Evolutionary conservation across 2,329 filamentous ascomycete genomes (phyloP), one percentile per base, ranked within the genome.

Genomic region (Pyrenochaeta sp.): DNA sequence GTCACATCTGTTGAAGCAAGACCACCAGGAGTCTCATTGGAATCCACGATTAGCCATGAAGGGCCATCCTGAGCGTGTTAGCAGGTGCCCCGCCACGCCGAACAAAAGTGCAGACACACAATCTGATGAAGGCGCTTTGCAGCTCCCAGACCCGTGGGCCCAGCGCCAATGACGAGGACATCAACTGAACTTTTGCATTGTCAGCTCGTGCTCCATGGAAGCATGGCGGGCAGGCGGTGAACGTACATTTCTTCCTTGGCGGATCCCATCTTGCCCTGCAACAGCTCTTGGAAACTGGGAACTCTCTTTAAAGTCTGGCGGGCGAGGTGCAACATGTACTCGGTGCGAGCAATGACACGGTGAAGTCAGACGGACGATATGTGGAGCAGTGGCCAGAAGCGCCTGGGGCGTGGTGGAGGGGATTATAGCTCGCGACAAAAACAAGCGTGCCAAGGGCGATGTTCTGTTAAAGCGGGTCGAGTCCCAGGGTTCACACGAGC

Each of bases 41-140:
- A 89, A 81, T 99, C 95, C 64, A 98, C 83, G 73, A 99, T 96
- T 83, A 98, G 77, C 95, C 95, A 99, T 74, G 93, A 97, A 68
- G 92, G 90, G 65, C 89, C 90, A 75, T 96, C 85, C 94, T 98
- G 72, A 49, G 45, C 14, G 44, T 55, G 51, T 68, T 71, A 69
- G 66, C 68, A 68, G 53, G 54, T 54, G 67, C 51, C 41, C 49
- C 52, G 46, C 49, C 15, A 49, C 15, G 35, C 37, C 44, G 27
- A 15, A 29, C 20, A 44, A 12, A 14, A 36, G 14, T 18, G 39
- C 23, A 45, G 45, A 76, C 89, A 68, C 84, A 98, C 95, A 75
- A 97, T 88, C 81, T 99, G 95, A 80, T 98, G 90, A 66, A 99
- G 87, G 77, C 95, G 91, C 85, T 99, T 99, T 71, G 95, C 95